phyloP scores from a whole-genome alignment of 2,329 filamentous ascomycete genomes.

The Ascochyta clinopodiicola region DNA sequence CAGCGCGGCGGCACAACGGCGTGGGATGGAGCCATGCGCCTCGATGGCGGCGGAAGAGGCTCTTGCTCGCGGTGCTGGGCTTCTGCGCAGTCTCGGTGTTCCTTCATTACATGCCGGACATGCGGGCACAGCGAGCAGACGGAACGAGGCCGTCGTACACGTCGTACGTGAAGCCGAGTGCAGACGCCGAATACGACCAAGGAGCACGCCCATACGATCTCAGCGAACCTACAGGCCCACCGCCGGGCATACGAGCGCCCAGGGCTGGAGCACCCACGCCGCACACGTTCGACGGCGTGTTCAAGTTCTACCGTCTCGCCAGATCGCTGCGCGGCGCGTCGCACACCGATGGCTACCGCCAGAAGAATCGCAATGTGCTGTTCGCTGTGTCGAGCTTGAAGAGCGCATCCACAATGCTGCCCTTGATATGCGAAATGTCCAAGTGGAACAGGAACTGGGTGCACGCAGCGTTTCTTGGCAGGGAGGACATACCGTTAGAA shows the following conservation, averaged over 20 bases:
- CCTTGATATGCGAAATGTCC: constrained; percentile 88
- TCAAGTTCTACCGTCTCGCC: constrained; percentile 72
- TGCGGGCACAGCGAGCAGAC: neutral
- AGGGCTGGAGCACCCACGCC: constrained; percentile 22
- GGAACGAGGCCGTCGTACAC: neutral
- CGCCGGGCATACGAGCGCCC: constrained; percentile 31
- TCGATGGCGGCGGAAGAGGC: constrained; percentile 59
- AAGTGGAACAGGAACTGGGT: constrained; percentile 72
- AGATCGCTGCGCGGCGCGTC: constrained; percentile 66
- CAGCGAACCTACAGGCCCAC: constrained; percentile 36
- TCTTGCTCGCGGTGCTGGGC: constrained; percentile 45
- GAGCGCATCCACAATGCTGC: constrained; percentile 75
- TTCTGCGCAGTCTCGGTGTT: constrained; percentile 67
- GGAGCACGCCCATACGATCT: constrained; percentile 17
- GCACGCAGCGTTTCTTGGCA: constrained; percentile 81
- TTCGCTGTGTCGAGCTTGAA: constrained; percentile 78
- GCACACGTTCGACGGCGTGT: constrained; percentile 67
- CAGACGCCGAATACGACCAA: constrained; percentile 4
- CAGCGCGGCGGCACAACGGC: constrained; percentile 45
- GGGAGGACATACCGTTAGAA: constrained; percentile 71
- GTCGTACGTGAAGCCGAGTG: neutral
- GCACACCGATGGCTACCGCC: constrained; percentile 59
- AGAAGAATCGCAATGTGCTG: constrained; percentile 72
- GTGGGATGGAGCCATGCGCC: constrained; percentile 34
- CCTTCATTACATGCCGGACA: constrained; percentile 50